Percentiles rank a stretch among this genome's conserved stretches.
phyloP scores from a whole-genome alignment of 1,284 basidiomycete genomes.

The Gymnopus androsaceus region DNA sequence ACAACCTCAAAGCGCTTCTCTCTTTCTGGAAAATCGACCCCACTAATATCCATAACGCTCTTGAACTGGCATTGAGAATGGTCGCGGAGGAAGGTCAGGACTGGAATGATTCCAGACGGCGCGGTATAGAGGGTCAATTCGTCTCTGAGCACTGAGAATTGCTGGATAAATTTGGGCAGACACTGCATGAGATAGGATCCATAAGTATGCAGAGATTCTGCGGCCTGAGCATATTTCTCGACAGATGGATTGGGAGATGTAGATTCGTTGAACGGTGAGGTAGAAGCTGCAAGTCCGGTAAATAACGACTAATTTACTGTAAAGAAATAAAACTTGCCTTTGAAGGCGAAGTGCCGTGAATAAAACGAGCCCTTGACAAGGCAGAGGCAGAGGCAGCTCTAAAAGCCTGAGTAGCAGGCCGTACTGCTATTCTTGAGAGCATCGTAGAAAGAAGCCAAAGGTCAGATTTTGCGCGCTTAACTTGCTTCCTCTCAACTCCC shows the following conservation, averaged over 20 bases:
- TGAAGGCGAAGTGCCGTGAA: constrained; percentile 49
- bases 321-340: constrained; percentile 40
- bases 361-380: constrained; percentile 16
- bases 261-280: constrained; percentile 82
- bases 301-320: not conserved
- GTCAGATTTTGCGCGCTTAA: constrained; percentile 6
- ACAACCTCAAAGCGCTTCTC: constrained; percentile 97
- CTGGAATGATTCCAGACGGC: constrained; percentile 82
- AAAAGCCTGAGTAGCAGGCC: constrained; percentile 22
- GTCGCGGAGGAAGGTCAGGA: constrained; percentile 93
- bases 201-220: constrained; percentile 82
- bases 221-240: constrained; percentile 66
- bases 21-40: constrained; percentile 93
- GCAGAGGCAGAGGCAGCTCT: constrained; percentile 11
- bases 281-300: constrained; percentile 47
- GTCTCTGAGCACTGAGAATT: constrained; percentile 97
- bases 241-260: constrained; percentile 85
- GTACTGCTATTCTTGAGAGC: constrained; percentile 23
- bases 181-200: constrained; percentile 90
- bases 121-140: constrained; percentile 91
- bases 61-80: constrained; percentile 98
- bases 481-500: constrained; percentile 11
- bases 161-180: constrained; percentile 93
- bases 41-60: constrained; percentile 89
- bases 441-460: constrained; percentile 1